Base-by-base conservation (phyloP, 352 stramenopile genomes). In the Pythium angustatum region DNA sequence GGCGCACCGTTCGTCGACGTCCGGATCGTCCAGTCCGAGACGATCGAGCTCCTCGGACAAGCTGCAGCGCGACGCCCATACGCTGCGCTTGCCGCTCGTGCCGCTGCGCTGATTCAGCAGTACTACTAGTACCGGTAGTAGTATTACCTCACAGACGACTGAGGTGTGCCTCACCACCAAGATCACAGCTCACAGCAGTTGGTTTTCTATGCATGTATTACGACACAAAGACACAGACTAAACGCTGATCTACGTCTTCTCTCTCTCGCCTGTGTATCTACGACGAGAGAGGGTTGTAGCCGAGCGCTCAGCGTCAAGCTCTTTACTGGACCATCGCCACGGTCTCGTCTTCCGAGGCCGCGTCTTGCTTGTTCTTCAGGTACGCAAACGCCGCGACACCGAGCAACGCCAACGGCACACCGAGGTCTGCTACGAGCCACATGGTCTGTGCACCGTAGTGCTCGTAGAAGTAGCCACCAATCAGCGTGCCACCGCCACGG, bases 391-490 rank as follows among this genome's bases (percentile, higher is more conserved):
- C 48, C 7, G 61, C 66, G 5, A 94, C 51, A 11, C 76, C 78
- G 2, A 87, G 9, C 15, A 91, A 66, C 24, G 81, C 74, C 14
- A 92, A 70, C 1, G 85, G 85, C 45, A 92, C 85, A 24, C 81
- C 81, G 11, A 90, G 52, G 44, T 89, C 79, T 2, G 83, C 79
- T 28, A 86, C 66, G 24, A 85, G 57, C 83, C 85, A 94, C 81
- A 94, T 90, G 1, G 60, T 78, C 27, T 64, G 70, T 1, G 81
- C 77, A 9, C 78, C 82, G 57, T 84, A 90, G 68, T 80, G 57
- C 51, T 94, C 69, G 73, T 92, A 94, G 26, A 94, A 81, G 69
- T 81, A 90, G 41, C 85, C 85, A 12, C 85, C 83, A 15, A 92
- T 70, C 24, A 94, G 71, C 52, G 83, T 92, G 19, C 81, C 85